Evolutionary conservation across 208 protist genomes (phyloP).

Genomic region (Trypanosoma cruzi): DNA sequence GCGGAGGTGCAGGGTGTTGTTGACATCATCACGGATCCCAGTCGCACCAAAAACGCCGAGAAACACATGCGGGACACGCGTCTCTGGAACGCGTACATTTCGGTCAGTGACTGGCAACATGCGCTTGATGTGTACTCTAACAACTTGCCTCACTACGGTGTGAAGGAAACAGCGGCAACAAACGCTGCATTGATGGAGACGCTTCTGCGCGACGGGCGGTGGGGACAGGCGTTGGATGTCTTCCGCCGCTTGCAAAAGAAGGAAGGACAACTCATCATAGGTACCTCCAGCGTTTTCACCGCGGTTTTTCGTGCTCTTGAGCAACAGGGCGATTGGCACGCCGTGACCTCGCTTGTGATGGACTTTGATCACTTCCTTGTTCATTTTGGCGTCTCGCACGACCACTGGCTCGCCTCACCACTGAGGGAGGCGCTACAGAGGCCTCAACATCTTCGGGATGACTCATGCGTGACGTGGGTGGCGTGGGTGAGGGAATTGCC

Average conservation of each 20-base stretch:
- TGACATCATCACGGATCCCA: constrained; percentile 59
- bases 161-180: constrained; percentile 50
- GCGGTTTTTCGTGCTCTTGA: constrained; percentile 34
- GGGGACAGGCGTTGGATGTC: constrained; percentile 31
- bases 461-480: constrained; percentile 1
- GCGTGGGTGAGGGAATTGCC: constrained; percentile 9
- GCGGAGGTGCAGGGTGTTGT: constrained; percentile 43
- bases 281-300: constrained; percentile 36
- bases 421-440: neutral
- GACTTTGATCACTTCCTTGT: constrained; percentile 48
- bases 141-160: constrained; percentile 47
- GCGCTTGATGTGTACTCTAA: constrained; percentile 57
- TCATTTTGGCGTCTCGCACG: constrained; percentile 40
- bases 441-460: neutral
- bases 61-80: constrained; percentile 45
- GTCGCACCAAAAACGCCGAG: constrained; percentile 42
- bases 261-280: constrained; percentile 28
- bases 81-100: constrained; percentile 77
- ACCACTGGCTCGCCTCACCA: constrained; percentile 24
- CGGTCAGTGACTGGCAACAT: constrained; percentile 40
- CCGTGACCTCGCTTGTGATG: constrained; percentile 25
- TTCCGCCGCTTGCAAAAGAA: constrained; percentile 35
- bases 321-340: constrained; percentile 22
- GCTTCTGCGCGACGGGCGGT: constrained; percentile 31
- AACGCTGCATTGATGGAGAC: constrained; percentile 65